Conservation (phyloP, 805 yeast species). For the Kodamaea kaohsiungensis region DNA sequence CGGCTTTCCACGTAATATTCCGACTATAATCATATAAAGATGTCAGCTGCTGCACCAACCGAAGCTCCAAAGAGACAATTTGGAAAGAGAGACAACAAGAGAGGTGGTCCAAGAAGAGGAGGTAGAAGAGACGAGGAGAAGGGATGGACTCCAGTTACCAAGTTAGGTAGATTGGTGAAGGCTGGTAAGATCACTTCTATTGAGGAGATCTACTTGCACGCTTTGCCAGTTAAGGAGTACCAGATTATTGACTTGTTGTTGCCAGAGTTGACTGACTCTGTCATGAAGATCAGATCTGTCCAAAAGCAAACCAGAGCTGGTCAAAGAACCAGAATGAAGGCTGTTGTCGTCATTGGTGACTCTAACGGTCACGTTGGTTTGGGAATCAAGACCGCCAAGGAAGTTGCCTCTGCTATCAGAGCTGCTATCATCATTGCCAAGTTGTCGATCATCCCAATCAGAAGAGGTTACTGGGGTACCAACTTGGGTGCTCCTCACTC, state of each 20-base stretch:
- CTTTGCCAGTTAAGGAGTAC: conserved; percentile 99
- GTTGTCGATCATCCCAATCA: conserved; percentile 97
- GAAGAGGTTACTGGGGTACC: conserved; percentile 99
- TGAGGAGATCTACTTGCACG: conserved; percentile 99
- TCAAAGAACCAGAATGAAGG: conserved; percentile 99
- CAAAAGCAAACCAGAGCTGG: conserved; percentile 99
- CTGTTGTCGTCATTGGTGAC: conserved; percentile 99
- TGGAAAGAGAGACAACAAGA: conserved; percentile 55
- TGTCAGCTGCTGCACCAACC: conserved; percentile 43
- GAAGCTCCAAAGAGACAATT: conserved; percentile 49
- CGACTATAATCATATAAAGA: conserved; percentile 33
- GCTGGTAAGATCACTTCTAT: conserved; percentile 96
- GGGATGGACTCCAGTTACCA: conserved; percentile 99
- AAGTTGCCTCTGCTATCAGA: conserved; percentile 99
- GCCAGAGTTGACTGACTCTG: conserved; percentile 96
- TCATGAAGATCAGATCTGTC: conserved; percentile 99
- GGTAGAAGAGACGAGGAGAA: conserved; percentile 90
- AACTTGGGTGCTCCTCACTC: conserved; percentile 99
- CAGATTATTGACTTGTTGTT: conserved; percentile 96
- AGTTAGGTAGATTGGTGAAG: conserved; percentile 99
- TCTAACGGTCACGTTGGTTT: conserved; percentile 99
- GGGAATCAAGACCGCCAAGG: conserved; percentile 99
- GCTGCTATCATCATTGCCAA: conserved; percentile 99
- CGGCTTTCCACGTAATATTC: conserved; percentile 75
- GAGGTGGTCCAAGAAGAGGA: conserved; percentile 55